Base-by-base conservation (phyloP, 2,329 filamentous ascomycete genomes). In the Epichloe sp. region DNA sequence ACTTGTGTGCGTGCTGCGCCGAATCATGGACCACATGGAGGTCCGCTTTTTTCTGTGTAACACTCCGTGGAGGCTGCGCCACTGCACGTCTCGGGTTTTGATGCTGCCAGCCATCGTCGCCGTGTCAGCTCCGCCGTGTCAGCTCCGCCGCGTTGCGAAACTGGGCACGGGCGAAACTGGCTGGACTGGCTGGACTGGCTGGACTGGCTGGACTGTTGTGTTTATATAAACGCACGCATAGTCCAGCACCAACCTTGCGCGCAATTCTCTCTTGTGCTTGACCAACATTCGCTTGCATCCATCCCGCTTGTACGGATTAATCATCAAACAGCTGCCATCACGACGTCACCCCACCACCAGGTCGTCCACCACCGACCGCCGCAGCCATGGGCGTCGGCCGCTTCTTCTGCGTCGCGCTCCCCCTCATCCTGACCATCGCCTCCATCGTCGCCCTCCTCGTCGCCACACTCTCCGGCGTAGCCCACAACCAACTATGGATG, bases 351-450 rank as follows among this genome's bases (percentile, higher is more conserved):
- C 41, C 37, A 10, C 6, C 41, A 54, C 35, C 36, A 21, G 23
- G 23, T 23, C 23, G 4, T 43, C 45, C 37, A 12, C 6, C 41
- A 23, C 35, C 36, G 17, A 23, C 21, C 23, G 63, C 63, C 56
- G 57, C 51, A 65, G 65, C 56, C 56, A 77, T 77, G 74, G 68
- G 84, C 71, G 75, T 79, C 63, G 90, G 88, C 59, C 81, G 91
- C 63, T 80, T 91, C 61, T 73, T 86, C 66, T 96, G 89, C 71
- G 93, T 97, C 70, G 79, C 86, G 69, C 74, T 73, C 91, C 91
- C 54, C 54, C 89, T 95, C 70, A 74, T 80, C 57, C 78, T 95
- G 62, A 91, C 88, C 19, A 71, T 93, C 60, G 85, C 78, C 56
- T 84, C 86, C 53, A 74, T 96, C 61, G 71, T 93, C 60, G 85